Conservation (phyloP, 805 yeast genomes). For the Metschnikowia rubicola region DNA sequence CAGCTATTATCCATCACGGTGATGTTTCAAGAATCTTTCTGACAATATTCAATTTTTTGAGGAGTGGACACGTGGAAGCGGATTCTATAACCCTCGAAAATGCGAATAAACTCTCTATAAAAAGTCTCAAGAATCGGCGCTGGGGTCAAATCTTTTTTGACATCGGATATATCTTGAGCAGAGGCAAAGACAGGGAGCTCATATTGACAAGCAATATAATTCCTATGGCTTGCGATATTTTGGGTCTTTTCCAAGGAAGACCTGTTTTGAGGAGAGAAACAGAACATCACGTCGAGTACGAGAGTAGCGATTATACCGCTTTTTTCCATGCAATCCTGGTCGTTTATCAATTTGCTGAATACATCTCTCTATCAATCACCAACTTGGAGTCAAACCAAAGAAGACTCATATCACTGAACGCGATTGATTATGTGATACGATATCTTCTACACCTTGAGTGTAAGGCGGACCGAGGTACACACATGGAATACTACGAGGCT, state of each 20-base stretch:
- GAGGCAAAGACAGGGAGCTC: constrained; percentile 55
- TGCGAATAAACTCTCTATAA: constrained; percentile 33
- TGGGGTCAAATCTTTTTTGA: constrained; percentile 81
- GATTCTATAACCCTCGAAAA: constrained; percentile 27
- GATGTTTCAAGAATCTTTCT: constrained; percentile 62
- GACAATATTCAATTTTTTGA: constrained; percentile 58
- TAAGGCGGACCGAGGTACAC: background rate
- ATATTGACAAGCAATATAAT: constrained; percentile 47
- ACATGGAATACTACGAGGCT: constrained; percentile 8
- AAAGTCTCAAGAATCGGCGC: constrained; percentile 60
- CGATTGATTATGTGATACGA: constrained; percentile 29
- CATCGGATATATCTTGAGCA: constrained; percentile 68
- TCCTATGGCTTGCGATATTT: constrained; percentile 59
- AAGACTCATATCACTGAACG: constrained; percentile 20
- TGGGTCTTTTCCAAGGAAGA: constrained; percentile 71
- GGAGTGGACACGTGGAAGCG: constrained; percentile 44
- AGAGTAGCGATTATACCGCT: constrained; percentile 75
- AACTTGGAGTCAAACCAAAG: constrained; percentile 16
- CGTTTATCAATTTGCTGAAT: constrained; percentile 58
- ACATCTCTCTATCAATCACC: constrained; percentile 45
- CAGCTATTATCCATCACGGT: constrained; percentile 58
- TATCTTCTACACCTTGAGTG: constrained; percentile 30
- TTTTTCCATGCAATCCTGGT: constrained; percentile 68
- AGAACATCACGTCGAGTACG: constrained; percentile 84
- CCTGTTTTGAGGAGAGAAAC: constrained; percentile 74